Evolutionary conservation across 202 grass and related monocot species (phyloP), one percentile per base, ranked within the genome.

Genomic region (Panicum virgatum): DNA sequence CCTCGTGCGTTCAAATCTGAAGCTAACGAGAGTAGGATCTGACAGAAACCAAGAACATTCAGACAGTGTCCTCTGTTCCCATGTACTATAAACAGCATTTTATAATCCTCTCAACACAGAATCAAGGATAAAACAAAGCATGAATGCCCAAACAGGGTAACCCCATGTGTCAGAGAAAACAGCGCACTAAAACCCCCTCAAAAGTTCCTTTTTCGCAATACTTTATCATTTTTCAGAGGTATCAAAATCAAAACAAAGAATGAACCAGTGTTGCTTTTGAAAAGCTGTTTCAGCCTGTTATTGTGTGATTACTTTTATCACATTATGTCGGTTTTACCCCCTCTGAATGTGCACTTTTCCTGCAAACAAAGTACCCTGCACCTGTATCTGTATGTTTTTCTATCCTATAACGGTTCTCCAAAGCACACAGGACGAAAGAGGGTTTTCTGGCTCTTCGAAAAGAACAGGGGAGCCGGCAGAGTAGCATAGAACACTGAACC

Each of bases 1-100:
- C 72, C 50, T 80, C 23, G n/a, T 54, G 69, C 26, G 62, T 14
- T 65, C 44, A 76, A 76, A 85, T 64, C 77, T 63, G 75, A 58
- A 53, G 52, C 63, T 1, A 14, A 12, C 7, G 12, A 0, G 23
- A 26, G 10, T 78, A 36, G 66, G 87, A 65, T 73, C 47, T 78
- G 73, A 68, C 79, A 60, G 10, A 12, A 75, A 67, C 73, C 79
- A 83, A 54, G 43, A 86, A 89, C 87, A 78, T 89, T 86, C 78
- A 73, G 88, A 89, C 88, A 89, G 37, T 8, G 6, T 27, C 66
- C 40, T 15, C 58, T 78, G 87, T 67, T 82, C 59, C 6, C 50
- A 73, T n/a, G 71, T 50, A 85, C 64, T 22, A 59, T 3, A 42
- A 30, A 5, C 47, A 14, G 20, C 10, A 27, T 73, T 42, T 30